phyloP scores from a whole-genome alignment of 1,284 basidiomycete genomes.

The Pterulicium gracile region DNA sequence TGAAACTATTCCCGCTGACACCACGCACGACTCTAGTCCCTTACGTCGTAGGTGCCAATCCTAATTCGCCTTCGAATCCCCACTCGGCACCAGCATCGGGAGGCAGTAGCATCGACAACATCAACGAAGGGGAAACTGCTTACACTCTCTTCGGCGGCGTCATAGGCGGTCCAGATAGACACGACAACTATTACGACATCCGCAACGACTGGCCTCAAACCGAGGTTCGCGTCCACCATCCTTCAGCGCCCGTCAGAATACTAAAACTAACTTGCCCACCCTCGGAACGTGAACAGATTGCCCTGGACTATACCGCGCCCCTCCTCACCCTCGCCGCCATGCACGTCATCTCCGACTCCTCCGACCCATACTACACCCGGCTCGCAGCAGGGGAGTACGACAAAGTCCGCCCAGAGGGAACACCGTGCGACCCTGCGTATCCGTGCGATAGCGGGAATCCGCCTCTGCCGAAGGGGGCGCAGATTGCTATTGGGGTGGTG shows the following conservation, averaged over 20 bases:
- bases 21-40: conserved; percentile 32
- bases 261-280: conserved; percentile 3
- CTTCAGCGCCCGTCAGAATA: background rate
- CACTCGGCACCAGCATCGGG: conserved; percentile 84
- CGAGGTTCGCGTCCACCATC: conserved; percentile 34
- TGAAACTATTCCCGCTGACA: conserved; percentile 6
- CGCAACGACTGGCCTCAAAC: conserved; percentile 76
- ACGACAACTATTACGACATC: conserved; percentile 75
- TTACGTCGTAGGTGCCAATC: conserved; percentile 78
- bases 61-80: conserved; percentile 83
- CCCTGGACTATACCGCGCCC: conserved; percentile 79
- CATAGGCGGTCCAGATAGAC: conserved; percentile 75
- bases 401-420: conserved; percentile 48
- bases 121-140: conserved; percentile 61
- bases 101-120: conserved; percentile 53
- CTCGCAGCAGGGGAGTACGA: conserved; percentile 59
- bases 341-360: conserved; percentile 51
- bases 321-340: conserved; percentile 74
- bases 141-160: conserved; percentile 82
- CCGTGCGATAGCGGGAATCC: conserved; percentile 11
- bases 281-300: conserved; percentile 35
- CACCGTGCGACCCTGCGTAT: conserved; percentile 62
- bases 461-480: conserved; percentile 45
- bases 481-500: conserved; percentile 64
- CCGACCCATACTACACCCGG: conserved; percentile 73